A percentile compares a stretch with the other conserved stretches of the same genome.
Evolutionary conservation across 2,329 filamentous ascomycete genomes (phyloP).

Genomic region (Penicillium hesseltinei): DNA sequence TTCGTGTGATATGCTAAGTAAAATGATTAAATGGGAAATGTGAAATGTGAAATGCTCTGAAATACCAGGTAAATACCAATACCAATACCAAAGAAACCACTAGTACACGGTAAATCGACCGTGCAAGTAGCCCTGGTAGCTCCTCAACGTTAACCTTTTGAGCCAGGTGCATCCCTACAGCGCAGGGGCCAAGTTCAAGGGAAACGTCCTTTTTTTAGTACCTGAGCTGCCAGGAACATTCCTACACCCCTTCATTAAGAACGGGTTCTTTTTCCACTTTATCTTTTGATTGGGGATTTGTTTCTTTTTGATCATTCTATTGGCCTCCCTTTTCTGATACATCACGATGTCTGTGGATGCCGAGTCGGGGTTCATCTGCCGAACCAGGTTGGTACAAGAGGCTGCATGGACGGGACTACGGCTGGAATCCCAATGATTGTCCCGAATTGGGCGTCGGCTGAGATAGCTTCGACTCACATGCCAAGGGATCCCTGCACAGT

Average conservation of each 20-base stretch:
- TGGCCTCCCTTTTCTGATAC: not conserved
- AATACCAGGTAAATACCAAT: not conserved
- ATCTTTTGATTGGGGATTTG: not conserved
- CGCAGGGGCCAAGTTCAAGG: slow-evolving; percentile 10
- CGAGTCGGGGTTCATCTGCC: not conserved
- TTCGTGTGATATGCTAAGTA: too few species aligned
- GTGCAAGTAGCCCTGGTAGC: slow-evolving; percentile 1
- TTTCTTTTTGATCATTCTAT: not conserved
- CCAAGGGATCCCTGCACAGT: slow-evolving; percentile 21
- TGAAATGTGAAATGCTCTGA: rapidly evolving
- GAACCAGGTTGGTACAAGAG: not conserved
- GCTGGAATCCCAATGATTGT: slow-evolving; percentile 23
- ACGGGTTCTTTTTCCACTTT: slow-evolving; percentile 3
- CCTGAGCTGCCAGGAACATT: slow-evolving; percentile 18
- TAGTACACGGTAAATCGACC: slow-evolving; percentile 1
- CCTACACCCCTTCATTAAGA: not conserved
- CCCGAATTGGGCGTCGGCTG: slow-evolving; percentile 21
- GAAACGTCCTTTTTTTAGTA: slow-evolving; percentile 8
- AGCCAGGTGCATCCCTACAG: slow-evolving; percentile 24
- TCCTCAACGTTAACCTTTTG: slow-evolving; percentile 24
- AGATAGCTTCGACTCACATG: slow-evolving; percentile 21
- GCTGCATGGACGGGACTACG: slow-evolving; percentile 7
- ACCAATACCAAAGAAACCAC: not conserved
- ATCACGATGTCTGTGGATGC: not conserved
- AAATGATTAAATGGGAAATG: not conserved